Conservation (phyloP, 2,329 filamentous ascomycete genomes). For the Sporothrix brasiliensis region DNA sequence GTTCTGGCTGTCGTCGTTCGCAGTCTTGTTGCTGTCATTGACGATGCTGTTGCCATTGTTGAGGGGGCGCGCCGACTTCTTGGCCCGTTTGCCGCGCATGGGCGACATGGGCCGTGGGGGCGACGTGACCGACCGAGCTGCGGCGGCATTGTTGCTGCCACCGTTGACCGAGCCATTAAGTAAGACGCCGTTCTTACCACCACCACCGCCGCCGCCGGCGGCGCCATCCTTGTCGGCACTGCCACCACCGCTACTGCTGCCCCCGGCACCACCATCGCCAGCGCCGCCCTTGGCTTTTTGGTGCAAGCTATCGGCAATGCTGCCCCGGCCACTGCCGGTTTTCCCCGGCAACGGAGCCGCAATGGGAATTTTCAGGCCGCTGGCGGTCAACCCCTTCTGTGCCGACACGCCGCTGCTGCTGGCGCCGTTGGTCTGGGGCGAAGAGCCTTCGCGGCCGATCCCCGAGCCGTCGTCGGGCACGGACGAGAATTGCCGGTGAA, state of each 20-base stretch:
- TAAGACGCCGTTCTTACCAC: background rate
- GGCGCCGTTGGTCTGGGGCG: constrained; percentile 11
- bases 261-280: background rate
- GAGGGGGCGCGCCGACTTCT: constrained; percentile 47
- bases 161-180: constrained; percentile 5
- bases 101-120: constrained; percentile 53
- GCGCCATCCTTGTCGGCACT: constrained; percentile 11
- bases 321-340: background rate
- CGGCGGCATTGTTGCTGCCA: background rate
- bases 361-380: background rate
- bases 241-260: background rate
- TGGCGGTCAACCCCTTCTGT: background rate
- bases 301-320: background rate
- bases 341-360: constrained; percentile 1
- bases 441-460: background rate
- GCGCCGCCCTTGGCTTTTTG: constrained; percentile 9
- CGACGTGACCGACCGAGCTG: background rate
- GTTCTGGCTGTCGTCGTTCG: background rate
- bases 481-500: constrained; percentile 69
- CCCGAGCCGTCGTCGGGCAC: constrained; percentile 1
- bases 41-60: constrained; percentile 43
- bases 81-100: constrained; percentile 54
- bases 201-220: background rate
- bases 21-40: background rate
- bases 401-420: background rate